phyloP scores from a whole-genome alignment of 2,329 filamentous ascomycete species.

The Ophiostoma sp. region DNA sequence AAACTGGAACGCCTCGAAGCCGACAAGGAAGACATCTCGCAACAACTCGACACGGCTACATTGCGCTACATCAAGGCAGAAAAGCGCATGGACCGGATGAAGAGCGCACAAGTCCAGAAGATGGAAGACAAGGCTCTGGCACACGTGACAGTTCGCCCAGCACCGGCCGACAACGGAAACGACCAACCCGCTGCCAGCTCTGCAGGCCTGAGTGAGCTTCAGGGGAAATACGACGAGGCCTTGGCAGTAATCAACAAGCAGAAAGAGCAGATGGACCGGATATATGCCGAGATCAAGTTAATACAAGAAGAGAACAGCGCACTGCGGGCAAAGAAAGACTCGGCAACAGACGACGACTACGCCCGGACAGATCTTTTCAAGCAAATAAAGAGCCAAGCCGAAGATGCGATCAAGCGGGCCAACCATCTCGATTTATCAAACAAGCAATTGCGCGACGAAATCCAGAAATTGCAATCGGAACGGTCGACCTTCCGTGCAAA shows the following conservation, averaged over 20 bases:
- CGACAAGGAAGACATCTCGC: slow-evolving; percentile 79
- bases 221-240: slow-evolving; percentile 72
- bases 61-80: slow-evolving; percentile 92
- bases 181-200: slow-evolving; percentile 43
- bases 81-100: slow-evolving; percentile 84
- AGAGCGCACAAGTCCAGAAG: slow-evolving; percentile 84
- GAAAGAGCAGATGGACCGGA: slow-evolving; percentile 77
- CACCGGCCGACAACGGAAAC: slow-evolving; percentile 49
- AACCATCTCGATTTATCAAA: slow-evolving; percentile 90
- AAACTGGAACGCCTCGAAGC: slow-evolving; percentile 68
- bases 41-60: slow-evolving; percentile 82
- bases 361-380: slow-evolving; percentile 91
- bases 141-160: slow-evolving; percentile 50
- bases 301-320: slow-evolving; percentile 74
- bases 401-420: slow-evolving; percentile 85
- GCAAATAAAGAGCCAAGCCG: slow-evolving; percentile 79
- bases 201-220: slow-evolving; percentile 58
- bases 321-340: slow-evolving; percentile 61
- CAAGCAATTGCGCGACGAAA: slow-evolving; percentile 75
- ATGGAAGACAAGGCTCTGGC: slow-evolving; percentile 83
- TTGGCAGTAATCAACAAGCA: slow-evolving; percentile 71
- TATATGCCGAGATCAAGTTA: slow-evolving; percentile 69
- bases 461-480: slow-evolving; percentile 78
- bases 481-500: slow-evolving; percentile 74
- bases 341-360: slow-evolving; percentile 85